A percentile compares a stretch with the other conserved stretches of the same genome.
phyloP scores from a whole-genome alignment of 2,329 filamentous ascomycete species.

The Ophiocordyceps australis region DNA sequence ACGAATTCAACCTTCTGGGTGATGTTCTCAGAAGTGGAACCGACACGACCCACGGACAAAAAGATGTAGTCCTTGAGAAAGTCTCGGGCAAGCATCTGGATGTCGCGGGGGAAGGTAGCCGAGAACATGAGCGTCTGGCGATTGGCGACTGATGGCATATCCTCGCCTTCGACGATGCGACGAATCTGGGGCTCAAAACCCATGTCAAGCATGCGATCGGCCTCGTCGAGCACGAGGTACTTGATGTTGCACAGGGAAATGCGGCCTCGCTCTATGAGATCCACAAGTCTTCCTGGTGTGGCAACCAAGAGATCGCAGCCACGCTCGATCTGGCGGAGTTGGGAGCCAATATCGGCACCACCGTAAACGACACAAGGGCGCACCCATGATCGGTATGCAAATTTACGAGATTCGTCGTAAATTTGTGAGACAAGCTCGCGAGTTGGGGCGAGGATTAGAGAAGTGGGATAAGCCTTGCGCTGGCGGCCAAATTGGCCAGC shows the following conservation, averaged over 20 bases:
- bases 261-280: conserved; percentile 94
- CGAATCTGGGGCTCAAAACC: conserved; percentile 99
- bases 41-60: conserved; percentile 94
- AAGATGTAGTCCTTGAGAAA: conserved; percentile 99
- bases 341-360: conserved; percentile 95
- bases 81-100: conserved; percentile 96
- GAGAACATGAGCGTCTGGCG: conserved; percentile 99
- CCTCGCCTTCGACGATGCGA: conserved; percentile 93
- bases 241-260: conserved; percentile 98
- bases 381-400: conserved; percentile 97
- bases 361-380: conserved; percentile 96
- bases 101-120: conserved; percentile 95
- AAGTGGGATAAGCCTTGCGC: conserved; percentile 95
- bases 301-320: conserved; percentile 95
- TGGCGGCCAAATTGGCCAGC: conserved; percentile 70
- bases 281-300: conserved; percentile 90
- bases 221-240: conserved; percentile 96
- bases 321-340: conserved; percentile 93
- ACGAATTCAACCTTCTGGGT: conserved; percentile 98
- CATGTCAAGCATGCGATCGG: conserved; percentile 99
- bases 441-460: conserved; percentile 86
- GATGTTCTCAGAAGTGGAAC: conserved; percentile 99
- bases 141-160: conserved; percentile 71
- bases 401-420: conserved; percentile 94
- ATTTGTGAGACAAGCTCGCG: conserved; percentile 98